Evolutionary conservation across 2,329 filamentous ascomycete genomes (phyloP).

Genomic region (Penicillium decumbens): DNA sequence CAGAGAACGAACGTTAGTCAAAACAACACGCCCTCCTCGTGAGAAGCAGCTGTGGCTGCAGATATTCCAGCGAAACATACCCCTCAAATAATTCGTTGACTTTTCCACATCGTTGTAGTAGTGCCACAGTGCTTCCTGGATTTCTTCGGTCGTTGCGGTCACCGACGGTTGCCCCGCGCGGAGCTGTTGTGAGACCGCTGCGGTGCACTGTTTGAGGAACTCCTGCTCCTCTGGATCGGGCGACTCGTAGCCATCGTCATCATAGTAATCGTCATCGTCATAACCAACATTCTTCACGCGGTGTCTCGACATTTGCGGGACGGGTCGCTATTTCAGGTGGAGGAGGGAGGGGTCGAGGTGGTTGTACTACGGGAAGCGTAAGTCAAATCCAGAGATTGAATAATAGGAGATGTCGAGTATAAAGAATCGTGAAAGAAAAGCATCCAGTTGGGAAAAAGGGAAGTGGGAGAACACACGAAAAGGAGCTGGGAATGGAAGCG

Average conservation of each 20-base stretch:
- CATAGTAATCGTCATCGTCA: conserved; percentile 40
- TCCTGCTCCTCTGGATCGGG: conserved; percentile 45
- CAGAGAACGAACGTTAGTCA: conserved; percentile 1
- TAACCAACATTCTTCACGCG: conserved; percentile 44
- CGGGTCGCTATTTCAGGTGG: not conserved
- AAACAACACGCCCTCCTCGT: not conserved
- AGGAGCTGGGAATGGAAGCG: conserved; percentile 2
- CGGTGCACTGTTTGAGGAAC: conserved; percentile 62
- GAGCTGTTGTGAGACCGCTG: conserved; percentile 62
- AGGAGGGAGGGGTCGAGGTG: conserved; percentile 2
- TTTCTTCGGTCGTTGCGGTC: conserved; percentile 63
- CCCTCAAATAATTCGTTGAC: conserved; percentile 72
- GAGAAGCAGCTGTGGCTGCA: not conserved
- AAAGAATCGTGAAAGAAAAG: not conserved
- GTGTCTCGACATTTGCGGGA: conserved; percentile 41
- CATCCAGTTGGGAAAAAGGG: not conserved
- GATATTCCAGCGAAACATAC: conserved; percentile 40
- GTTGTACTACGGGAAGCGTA: not conserved
- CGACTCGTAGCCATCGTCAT: conserved; percentile 41
- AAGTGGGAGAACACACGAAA: not conserved
- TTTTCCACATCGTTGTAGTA: conserved; percentile 94
- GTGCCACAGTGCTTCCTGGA: conserved; percentile 88
- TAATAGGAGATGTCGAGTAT: not conserved
- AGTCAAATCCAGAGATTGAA: not conserved
- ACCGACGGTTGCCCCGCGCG: conserved; percentile 56